Evolutionary conservation across 495 filamentous ascomycete genomes (phyloP).

Genomic region (Lentithecium fluviatile): DNA sequence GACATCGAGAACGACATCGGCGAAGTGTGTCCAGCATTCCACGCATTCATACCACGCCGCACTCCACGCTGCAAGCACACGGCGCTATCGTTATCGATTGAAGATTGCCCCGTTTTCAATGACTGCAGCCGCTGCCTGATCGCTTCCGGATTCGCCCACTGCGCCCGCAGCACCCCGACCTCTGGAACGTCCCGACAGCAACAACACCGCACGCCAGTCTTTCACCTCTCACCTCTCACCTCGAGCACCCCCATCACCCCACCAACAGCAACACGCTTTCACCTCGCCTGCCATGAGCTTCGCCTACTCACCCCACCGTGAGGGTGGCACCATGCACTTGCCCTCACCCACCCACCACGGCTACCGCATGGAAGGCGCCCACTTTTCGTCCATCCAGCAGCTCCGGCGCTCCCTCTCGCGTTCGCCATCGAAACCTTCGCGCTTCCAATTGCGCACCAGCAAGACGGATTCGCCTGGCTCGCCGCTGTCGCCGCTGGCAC

Average conservation of each 20-base stretch:
- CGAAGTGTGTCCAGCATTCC: constrained; percentile 27
- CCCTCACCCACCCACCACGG: constrained; percentile 80
- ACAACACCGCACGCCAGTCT: background rate
- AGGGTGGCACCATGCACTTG: constrained; percentile 74
- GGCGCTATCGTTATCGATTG: constrained; percentile 35
- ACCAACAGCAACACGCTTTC: background rate
- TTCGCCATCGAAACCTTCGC: constrained; percentile 75
- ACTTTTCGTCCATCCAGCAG: constrained; percentile 62
- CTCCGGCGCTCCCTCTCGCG: constrained; percentile 80
- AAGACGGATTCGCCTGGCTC: constrained; percentile 48
- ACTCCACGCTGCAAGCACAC: constrained; percentile 11
- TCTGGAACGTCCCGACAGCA: background rate
- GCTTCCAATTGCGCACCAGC: constrained; percentile 61
- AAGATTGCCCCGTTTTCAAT: constrained; percentile 6
- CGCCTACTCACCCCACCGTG: constrained; percentile 43
- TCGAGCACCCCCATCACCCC: constrained; percentile 2
- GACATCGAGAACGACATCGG: constrained; percentile 1
- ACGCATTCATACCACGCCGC: constrained; percentile 21
- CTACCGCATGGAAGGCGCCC: constrained; percentile 73
- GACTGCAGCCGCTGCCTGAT: background rate
- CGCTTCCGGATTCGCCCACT: background rate
- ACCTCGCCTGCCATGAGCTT: constrained; percentile 41
- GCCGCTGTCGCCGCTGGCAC: constrained; percentile 43
- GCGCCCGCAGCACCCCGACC: background rate
- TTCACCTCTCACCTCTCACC: constrained; percentile 8